Evolutionary conservation across 2,329 filamentous ascomycete genomes (phyloP).

Genomic region (Pseudogymnoascus sp.): DNA sequence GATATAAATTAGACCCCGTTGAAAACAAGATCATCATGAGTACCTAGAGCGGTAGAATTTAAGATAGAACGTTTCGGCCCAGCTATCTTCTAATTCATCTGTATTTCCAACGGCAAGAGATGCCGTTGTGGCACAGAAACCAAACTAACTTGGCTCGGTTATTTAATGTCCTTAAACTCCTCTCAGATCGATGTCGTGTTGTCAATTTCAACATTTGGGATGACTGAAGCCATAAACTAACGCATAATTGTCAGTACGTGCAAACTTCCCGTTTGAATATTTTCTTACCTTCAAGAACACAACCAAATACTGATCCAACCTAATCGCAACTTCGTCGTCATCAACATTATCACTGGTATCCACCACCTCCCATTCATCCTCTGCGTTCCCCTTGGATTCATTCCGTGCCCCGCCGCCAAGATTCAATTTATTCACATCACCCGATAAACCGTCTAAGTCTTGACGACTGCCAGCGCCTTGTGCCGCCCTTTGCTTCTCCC

Average conservation of each 20-base stretch:
- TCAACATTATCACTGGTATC: slow-evolving; percentile 48
- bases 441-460: slow-evolving; percentile 65
- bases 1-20: background rate
- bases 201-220: background rate
- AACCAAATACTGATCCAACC: slow-evolving; percentile 78
- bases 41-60: background rate
- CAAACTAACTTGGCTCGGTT: background rate
- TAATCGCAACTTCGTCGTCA: slow-evolving; percentile 71
- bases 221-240: background rate
- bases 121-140: background rate
- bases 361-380: slow-evolving; percentile 60
- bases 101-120: background rate
- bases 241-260: background rate
- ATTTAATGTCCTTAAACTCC: background rate
- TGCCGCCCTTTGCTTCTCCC: slow-evolving; percentile 62
- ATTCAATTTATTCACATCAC: slow-evolving; percentile 60
- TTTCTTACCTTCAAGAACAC: slow-evolving; percentile 67
- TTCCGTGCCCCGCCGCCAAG: slow-evolving; percentile 36
- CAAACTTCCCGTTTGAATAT: background rate
- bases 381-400: slow-evolving; percentile 32
- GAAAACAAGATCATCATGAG: background rate
- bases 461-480: slow-evolving; percentile 27
- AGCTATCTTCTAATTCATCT: background rate
- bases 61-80: background rate
- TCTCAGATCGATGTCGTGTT: background rate